Conservation (phyloP, 2,329 filamentous ascomycete species). For the Aspergillus ochraceoroseus region DNA sequence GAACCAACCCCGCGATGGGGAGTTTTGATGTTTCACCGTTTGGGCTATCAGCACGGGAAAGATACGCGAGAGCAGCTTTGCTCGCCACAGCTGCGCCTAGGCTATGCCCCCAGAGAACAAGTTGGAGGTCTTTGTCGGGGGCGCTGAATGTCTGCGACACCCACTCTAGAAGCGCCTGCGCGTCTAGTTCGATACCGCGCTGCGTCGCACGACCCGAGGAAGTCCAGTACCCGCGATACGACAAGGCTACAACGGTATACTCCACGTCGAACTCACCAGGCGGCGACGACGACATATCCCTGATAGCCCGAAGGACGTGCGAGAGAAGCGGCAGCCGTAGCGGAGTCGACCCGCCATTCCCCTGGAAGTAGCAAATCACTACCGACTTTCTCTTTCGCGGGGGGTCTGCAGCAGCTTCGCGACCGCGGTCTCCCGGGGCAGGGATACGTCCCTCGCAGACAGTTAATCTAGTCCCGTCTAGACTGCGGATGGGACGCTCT, state of each 20-base stretch:
- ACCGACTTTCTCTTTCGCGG: constrained; percentile 18
- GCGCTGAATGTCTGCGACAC: constrained; percentile 45
- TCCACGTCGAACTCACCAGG: constrained; percentile 4
- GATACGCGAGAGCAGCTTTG: constrained; percentile 50
- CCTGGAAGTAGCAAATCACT: constrained; percentile 34
- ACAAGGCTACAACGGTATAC: constrained; percentile 47
- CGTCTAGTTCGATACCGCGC: constrained; percentile 63
- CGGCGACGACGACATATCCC: not conserved
- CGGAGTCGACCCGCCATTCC: constrained; percentile 33
- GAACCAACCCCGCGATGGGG: constrained; percentile 50
- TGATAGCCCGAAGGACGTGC: constrained; percentile 36
- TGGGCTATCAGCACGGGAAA: constrained; percentile 20
- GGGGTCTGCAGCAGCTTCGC: too few relatives aligned
- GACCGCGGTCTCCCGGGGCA: constrained; percentile 35
- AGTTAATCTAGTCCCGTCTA: constrained; percentile 47
- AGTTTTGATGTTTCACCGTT: too few relatives aligned
- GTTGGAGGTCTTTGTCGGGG: constrained; percentile 21
- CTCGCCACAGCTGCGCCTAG: constrained; percentile 69
- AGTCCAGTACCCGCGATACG: constrained; percentile 71
- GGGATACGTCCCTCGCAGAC: constrained; percentile 62
- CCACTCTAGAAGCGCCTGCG: constrained; percentile 61
- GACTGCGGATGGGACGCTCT: constrained; percentile 48
- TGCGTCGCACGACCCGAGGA: constrained; percentile 68
- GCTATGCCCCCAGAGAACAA: constrained; percentile 72
- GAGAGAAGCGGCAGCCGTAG: constrained; percentile 44